Evolutionary conservation across 257 asterid genomes (phyloP), one percentile per base, ranked within the genome.

Genomic region (Ilex asprella): DNA sequence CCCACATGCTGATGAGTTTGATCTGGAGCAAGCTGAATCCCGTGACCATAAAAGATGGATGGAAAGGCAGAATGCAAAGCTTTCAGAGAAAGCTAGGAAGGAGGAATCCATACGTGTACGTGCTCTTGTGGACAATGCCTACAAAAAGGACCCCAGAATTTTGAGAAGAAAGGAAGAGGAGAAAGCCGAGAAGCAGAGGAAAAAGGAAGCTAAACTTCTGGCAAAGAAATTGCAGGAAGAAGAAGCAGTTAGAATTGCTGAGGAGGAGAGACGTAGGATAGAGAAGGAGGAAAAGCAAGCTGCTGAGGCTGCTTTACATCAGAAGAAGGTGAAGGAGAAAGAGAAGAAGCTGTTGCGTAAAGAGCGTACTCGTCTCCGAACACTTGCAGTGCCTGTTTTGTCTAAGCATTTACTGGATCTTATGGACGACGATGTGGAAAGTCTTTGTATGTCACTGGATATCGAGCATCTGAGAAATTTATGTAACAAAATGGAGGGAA

Each of bases 41-140:
- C 91, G 97, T 58, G 99, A 93, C 70, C 97, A 93, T 73, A 82
- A 50, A 70, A 83, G 99, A 72, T 89, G 99, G 99, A 93, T 89
- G 97, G 99, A 93, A 58, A 83, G 97, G 72, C 97, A 93, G 71
- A 93, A 93, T 60, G 91, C 94, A 6, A 93, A 93, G 67, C 91
- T 93, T 30, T 68, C 97, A 0, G 99, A 93, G 88, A 87, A 83
- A 76, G 96, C 97, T 31, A 83, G 96, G 81, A 93, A 89, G 73
- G 99, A 93, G 70, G 99, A 93, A 64, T 61, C 62, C 10, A 84
- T 78, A 21, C 86, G 97, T 5, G 55, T 93, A 56, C 99, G 97
- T 14, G 60, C 82, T 31, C 97, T 93, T 75, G 96, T 93, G 74
- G 97, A 87, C 61, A 93, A 82, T 76, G 97, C 99, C 30, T 86